Base-by-base conservation (phyloP, 345 rosid genomes). In the Pseudoturritis turrita region DNA sequence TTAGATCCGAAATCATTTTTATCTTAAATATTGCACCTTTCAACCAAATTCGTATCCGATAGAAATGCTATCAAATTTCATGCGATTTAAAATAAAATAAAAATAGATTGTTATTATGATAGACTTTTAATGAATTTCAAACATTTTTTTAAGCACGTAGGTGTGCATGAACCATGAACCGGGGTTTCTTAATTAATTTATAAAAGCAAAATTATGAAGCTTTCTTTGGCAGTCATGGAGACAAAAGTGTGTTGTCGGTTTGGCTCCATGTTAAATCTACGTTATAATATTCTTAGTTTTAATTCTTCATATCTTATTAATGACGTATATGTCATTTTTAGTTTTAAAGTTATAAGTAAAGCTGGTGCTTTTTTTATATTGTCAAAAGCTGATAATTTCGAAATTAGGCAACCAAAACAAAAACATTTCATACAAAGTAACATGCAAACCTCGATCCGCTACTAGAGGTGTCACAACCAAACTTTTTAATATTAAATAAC, bases 221-320 rank as follows among this genome's bases (percentile, higher is more conserved):
- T 75, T 68, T 51, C 25, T 53, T 75, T 62, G 79, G 70, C 65
- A 69, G 79, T 68, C 70, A 68, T 68, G 65, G 70, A 75, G 79
- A 75, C 79, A 76, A 76, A 75, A 61, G 75, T 69, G 70, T 69
- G 79, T 68, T 69, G 79, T 76, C 75, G 75, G 79, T 76, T 62
- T 69, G 79, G 79, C 75, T 62, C 26, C 79, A 69, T 54, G 75
- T 74, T 62, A 54, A 54, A 23, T 45, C 52, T 53, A 69, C 70
- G 70, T 69, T 76, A 62, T 54, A 26, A 69, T 76, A 62, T 54
- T 75, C 36, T 1, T 44, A 35, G 52, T 53, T 68, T 31, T 10
- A 76, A 62, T 45, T 62, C 59, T 69, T 46, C 2, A 37, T 62
- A 69, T 69, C 74, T 54, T 76, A 46, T 55, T 62, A 46, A 69